These are phyloP conservation scores for Giardia duodenalis DNA, from an alignment of 208 protist species.

Conservation along the genomic window DNA sequence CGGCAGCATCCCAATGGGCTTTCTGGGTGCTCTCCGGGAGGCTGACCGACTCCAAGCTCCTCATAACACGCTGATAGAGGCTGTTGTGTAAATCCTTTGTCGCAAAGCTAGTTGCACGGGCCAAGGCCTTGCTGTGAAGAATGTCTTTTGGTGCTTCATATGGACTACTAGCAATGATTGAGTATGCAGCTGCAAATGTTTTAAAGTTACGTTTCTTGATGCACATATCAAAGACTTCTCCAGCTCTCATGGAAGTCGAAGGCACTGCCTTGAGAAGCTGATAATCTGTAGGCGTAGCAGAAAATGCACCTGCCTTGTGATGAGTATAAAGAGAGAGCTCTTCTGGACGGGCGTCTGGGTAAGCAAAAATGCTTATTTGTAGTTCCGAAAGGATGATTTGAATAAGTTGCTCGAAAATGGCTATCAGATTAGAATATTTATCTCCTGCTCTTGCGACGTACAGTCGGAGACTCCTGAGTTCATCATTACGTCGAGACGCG, in stretches of 20 bases:
- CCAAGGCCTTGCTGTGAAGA: too few species aligned
- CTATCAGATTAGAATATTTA: background rate
- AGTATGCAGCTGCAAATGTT: background rate
- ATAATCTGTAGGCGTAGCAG: background rate
- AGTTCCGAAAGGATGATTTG: background rate
- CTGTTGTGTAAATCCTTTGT: background rate
- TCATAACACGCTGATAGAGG: background rate
- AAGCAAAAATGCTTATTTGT: background rate
- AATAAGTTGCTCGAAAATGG: background rate
- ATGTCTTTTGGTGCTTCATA: too few species aligned
- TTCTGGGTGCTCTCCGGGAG: background rate
- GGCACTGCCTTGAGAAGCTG: background rate
- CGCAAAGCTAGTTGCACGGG: background rate
- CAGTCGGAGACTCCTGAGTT: background rate
- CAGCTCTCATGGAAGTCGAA: background rate
- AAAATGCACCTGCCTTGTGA: background rate
- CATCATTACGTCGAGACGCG: background rate
- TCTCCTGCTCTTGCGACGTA: background rate
- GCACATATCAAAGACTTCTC: background rate
- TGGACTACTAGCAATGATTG: background rate
- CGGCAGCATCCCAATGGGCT: background rate
- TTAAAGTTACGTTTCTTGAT: background rate
- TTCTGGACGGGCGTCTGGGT: background rate
- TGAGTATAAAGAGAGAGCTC: background rate
- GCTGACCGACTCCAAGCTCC: background rate